A percentile compares a stretch with the other conserved stretches of the same genome.
These are phyloP conservation scores for Plantago elongata DNA, from an alignment of 257 asterid genomes.

Conservation along the genomic window DNA sequence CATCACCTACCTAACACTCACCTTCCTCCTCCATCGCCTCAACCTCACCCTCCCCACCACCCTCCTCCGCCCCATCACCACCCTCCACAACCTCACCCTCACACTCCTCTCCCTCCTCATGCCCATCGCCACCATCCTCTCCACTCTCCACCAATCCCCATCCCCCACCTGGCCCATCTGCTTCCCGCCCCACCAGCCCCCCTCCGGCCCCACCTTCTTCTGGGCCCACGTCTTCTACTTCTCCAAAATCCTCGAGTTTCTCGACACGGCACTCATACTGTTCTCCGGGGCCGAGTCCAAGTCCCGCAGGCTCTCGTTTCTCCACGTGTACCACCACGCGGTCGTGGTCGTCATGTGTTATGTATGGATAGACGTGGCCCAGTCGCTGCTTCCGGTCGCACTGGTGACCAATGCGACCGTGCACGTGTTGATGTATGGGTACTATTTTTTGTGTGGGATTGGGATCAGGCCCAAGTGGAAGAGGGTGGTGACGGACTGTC, in stretches of 20 bases:
- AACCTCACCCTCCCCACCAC: conserved; percentile 34
- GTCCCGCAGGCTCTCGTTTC: conserved; percentile 58
- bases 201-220: conserved; percentile 75
- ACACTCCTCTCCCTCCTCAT: conserved; percentile 64
- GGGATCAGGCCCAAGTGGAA: conserved; percentile 86
- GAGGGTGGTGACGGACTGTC: conserved; percentile 70
- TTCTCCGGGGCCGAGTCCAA: conserved; percentile 38
- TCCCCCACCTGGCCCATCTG: conserved; percentile 65
- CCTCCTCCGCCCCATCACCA: conserved; percentile 66
- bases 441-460: conserved; percentile 58
- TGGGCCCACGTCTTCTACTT: conserved; percentile 89
- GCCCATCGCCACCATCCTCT: conserved; percentile 73
- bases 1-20: conserved; percentile 54
- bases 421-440: conserved; percentile 90
- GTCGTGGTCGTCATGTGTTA: conserved; percentile 80
- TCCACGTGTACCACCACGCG: conserved; percentile 94
- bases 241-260: conserved; percentile 76
- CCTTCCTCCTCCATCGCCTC: conserved; percentile 44
- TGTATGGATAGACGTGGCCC: conserved; percentile 60
- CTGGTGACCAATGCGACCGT: conserved; percentile 80
- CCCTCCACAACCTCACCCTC: conserved; percentile 70
- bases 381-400: conserved; percentile 87
- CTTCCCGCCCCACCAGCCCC: conserved; percentile 58
- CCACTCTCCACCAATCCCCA: conserved; percentile 64
- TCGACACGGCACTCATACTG: conserved; percentile 64